Evolutionary conservation across 257 asterid genomes (phyloP).

Genomic region (Rauvolfia tetraphylla): DNA sequence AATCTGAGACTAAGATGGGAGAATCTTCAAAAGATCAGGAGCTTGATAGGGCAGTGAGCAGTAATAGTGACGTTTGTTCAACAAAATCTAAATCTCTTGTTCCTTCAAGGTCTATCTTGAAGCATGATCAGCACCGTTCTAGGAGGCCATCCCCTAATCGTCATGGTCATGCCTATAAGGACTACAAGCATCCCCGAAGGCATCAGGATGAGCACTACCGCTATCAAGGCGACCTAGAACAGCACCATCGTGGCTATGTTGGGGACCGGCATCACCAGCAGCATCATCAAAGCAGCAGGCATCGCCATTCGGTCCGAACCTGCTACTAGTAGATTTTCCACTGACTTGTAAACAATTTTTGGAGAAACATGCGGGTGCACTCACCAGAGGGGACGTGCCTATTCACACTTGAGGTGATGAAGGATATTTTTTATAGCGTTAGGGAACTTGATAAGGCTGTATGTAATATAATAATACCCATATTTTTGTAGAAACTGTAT

Average conservation of each 20-base stretch:
- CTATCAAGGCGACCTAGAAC: background rate
- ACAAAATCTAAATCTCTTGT: background rate
- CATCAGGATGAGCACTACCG: background rate
- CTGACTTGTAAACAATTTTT: too few species aligned
- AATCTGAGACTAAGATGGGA: background rate
- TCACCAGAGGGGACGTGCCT: too few species aligned
- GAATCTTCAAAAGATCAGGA: background rate
- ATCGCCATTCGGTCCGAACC: background rate
- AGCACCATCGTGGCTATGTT: background rate
- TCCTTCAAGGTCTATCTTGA: background rate
- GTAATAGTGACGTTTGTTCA: background rate
- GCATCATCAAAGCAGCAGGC: background rate
- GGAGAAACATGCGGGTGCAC: too few species aligned
- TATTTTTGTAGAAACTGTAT: too few species aligned
- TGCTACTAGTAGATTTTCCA: background rate
- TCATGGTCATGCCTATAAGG: background rate
- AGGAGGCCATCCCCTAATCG: background rate
- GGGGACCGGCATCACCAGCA: background rate
- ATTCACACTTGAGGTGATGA: too few species aligned
- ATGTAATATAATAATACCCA: too few species aligned
- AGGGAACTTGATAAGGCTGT: too few species aligned
- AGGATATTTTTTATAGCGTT: too few species aligned
- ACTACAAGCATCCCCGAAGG: background rate
- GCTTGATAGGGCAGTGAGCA: conserved; percentile 7
- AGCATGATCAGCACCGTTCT: background rate